Percentiles rank a stretch among this genome's conserved stretches.
These are phyloP conservation scores for Diplodia scrobiculata DNA, from an alignment of 2,329 filamentous ascomycete genomes.

Conservation along the genomic window DNA sequence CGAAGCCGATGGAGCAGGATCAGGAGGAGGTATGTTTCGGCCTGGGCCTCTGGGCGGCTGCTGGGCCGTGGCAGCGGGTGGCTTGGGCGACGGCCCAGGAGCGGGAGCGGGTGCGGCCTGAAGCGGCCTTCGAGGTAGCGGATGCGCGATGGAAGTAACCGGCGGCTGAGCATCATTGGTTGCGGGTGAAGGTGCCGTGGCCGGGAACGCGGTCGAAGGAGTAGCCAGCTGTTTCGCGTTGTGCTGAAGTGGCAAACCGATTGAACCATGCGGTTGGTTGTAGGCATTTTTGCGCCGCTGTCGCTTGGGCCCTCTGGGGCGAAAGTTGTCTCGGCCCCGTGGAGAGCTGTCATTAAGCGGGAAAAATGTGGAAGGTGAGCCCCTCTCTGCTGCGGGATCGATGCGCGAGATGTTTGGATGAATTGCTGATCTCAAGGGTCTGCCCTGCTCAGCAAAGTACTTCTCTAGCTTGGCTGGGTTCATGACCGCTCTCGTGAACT, in stretches of 20 bases:
- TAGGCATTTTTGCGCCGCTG: not conserved
- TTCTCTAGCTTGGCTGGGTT: conserved; percentile 26
- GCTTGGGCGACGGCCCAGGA: not conserved
- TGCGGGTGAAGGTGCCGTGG: not conserved
- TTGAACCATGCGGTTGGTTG: not conserved
- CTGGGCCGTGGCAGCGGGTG: not conserved
- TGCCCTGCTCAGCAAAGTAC: conserved; percentile 24
- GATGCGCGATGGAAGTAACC: not conserved
- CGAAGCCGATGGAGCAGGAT: not conserved
- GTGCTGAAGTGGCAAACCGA: not conserved
- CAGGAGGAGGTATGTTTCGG: not conserved
- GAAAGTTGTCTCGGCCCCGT: not conserved
- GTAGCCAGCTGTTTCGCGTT: not conserved
- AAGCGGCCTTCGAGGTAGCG: not conserved
- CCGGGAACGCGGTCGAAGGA: not conserved
- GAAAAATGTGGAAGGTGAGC: not conserved
- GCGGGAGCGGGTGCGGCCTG: not conserved
- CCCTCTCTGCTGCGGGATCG: not conserved
- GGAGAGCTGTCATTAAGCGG: not conserved
- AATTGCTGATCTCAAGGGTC: not conserved
- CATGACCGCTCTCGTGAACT: conserved; percentile 37
- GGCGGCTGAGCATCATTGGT: not conserved
- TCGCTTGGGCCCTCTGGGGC: not conserved
- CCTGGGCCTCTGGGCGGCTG: not conserved
- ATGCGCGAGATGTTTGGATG: not conserved